Evolutionary conservation across 352 stramenopile species (phyloP).

Genomic region (Globisporangium rhizosaccharum): DNA sequence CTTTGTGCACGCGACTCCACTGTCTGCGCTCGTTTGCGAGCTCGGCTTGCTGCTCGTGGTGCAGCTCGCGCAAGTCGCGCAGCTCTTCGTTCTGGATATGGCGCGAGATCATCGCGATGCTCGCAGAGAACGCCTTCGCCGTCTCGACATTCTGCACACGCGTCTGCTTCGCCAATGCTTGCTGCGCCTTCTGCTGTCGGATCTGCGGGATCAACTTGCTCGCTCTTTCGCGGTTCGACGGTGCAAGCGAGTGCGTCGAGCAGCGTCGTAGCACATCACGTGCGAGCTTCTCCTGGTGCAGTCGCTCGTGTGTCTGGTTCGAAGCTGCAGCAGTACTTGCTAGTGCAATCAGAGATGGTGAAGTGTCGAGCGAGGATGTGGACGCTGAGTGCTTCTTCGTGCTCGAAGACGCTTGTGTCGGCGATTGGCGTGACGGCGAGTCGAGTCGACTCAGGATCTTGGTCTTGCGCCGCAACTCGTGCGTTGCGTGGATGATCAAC

Average conservation of each 20-base stretch:
- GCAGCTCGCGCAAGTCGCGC: constrained; percentile 33
- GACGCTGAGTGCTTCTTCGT: neutral
- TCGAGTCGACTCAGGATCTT: constrained; percentile 23
- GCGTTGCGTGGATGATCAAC: constrained; percentile 27
- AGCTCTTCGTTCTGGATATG: constrained; percentile 69
- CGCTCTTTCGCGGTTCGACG: constrained; percentile 23
- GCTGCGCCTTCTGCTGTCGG: constrained; percentile 26
- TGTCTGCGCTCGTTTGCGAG: constrained; percentile 42
- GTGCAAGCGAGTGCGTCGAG: constrained; percentile 20
- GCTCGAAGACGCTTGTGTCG: neutral
- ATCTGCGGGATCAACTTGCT: constrained; percentile 24
- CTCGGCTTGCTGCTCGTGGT: constrained; percentile 35
- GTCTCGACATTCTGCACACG: constrained; percentile 41
- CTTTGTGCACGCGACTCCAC: constrained; percentile 38
- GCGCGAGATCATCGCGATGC: constrained; percentile 71
- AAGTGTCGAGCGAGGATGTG: constrained; percentile 1
- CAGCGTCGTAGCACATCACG: constrained; percentile 26
- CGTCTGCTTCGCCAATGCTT: constrained; percentile 21
- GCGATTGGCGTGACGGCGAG: no score
- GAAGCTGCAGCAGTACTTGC: neutral
- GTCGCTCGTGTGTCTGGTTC: constrained; percentile 16
- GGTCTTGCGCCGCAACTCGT: constrained; percentile 24
- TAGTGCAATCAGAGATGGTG: neutral
- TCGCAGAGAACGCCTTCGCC: constrained; percentile 52
- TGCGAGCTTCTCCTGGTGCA: constrained; percentile 33